Evolutionary conservation across 352 stramenopile genomes (phyloP).

Genomic region (Pythium folliculosum): DNA sequence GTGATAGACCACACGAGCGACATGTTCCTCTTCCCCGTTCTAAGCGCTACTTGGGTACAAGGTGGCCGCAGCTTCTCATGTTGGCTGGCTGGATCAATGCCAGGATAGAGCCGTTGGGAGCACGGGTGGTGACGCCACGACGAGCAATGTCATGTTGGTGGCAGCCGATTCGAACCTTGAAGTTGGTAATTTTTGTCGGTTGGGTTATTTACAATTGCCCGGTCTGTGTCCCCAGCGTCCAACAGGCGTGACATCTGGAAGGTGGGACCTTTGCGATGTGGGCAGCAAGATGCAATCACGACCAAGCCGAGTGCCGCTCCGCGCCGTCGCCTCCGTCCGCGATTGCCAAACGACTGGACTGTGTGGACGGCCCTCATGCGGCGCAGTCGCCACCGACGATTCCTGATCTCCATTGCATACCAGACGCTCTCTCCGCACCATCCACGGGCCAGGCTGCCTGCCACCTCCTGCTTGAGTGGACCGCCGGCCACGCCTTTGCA

Average conservation of each 20-base stretch:
- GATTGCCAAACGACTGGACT: background rate
- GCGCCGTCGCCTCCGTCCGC: background rate
- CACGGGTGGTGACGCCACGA: background rate
- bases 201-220: conserved; percentile 13
- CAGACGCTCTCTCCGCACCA: background rate
- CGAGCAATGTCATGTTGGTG: background rate
- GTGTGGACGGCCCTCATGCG: background rate
- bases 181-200: conserved; percentile 28
- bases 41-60: background rate
- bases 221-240: conserved; percentile 9
- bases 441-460: background rate
- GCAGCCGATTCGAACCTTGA: conserved; percentile 11
- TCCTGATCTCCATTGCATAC: background rate
- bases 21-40: background rate
- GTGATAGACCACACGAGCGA: background rate
- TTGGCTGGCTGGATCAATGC: background rate
- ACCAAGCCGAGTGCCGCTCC: background rate
- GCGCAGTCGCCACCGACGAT: background rate
- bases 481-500: conserved; percentile 3
- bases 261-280: conserved; percentile 4
- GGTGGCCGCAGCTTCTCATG: background rate
- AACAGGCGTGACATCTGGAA: conserved; percentile 28
- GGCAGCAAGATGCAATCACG: conserved; percentile 5
- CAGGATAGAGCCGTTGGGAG: background rate
- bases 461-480: background rate